Evolutionary conservation across 2,329 filamentous ascomycete species (phyloP).

Genomic region (Trichoderma pleuroti): DNA sequence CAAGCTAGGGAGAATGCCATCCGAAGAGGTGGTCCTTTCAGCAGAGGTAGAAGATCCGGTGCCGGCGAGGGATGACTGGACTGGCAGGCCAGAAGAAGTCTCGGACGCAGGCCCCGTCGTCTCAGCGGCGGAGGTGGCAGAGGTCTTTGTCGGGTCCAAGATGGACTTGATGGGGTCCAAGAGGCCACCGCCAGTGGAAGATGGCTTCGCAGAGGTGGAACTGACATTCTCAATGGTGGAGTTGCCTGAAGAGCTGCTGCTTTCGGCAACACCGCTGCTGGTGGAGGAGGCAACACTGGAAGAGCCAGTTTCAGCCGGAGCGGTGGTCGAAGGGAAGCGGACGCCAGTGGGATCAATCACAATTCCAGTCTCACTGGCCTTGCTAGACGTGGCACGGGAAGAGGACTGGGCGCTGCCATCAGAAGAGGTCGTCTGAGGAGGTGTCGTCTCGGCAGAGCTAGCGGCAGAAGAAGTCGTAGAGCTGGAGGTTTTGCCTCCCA

Average conservation of each 20-base stretch:
- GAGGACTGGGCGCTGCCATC: conserved; percentile 9
- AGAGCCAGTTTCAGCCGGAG: neutral
- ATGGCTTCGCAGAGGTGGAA: neutral
- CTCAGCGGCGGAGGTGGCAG: conserved; percentile 9
- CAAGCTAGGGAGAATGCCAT: conserved; percentile 9
- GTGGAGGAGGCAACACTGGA: neutral
- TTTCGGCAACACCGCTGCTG: neutral
- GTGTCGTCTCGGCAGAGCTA: neutral
- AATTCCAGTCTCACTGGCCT: conserved; percentile 21
- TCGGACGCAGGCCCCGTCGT: neutral
- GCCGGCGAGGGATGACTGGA: conserved; percentile 4
- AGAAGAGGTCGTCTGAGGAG: conserved; percentile 24
- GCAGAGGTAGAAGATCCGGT: neutral
- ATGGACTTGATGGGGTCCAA: conserved; percentile 27
- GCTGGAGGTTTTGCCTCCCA: neutral
- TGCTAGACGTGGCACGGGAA: neutral
- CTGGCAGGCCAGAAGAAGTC: conserved; percentile 13
- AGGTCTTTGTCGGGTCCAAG: conserved; percentile 19
- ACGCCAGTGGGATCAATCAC: conserved; percentile 31
- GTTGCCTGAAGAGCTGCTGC: neutral
- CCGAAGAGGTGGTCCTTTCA: conserved; percentile 21
- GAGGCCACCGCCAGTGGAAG: conserved; percentile 20
- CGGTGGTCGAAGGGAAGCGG: conserved; percentile 12
- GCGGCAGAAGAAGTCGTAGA: neutral
- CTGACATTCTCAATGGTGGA: neutral